These are phyloP conservation scores for Termitomyces heimii DNA, from an alignment of 768 basidiomycete genomes.

Conservation along the genomic window DNA sequence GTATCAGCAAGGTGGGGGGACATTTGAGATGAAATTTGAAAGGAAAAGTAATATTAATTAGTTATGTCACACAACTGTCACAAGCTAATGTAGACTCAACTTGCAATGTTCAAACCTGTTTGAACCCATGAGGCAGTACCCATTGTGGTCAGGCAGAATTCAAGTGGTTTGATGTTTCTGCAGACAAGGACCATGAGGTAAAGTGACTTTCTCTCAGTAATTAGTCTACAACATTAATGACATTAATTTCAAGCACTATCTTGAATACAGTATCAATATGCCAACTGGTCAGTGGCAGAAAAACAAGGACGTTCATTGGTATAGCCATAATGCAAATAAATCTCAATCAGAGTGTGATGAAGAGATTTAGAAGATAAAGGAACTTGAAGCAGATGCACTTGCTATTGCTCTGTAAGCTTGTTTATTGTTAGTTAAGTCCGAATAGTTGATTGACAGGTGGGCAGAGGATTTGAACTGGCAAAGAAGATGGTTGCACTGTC, in stretches of 20 bases:
- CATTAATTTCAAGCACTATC: constrained; percentile 60
- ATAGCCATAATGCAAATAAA: constrained; percentile 54
- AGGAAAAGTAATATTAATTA: background rate
- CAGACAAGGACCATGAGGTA: constrained; percentile 92
- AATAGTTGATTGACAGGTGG: background rate
- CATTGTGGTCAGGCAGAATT: constrained; percentile 89
- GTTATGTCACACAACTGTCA: background rate
- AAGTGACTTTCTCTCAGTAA: background rate
- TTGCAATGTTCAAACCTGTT: constrained; percentile 76
- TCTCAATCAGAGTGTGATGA: constrained; percentile 47
- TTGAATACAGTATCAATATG: constrained; percentile 92
- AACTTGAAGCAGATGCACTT: constrained; percentile 85
- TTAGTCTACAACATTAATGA: background rate
- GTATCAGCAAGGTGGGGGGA: no score
- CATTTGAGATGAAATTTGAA: no score
- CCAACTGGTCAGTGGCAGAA: constrained; percentile 97
- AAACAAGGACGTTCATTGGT: constrained; percentile 97
- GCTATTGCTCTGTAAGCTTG: constrained; percentile 62
- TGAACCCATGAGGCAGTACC: constrained; percentile 83
- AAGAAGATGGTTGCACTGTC: constrained; percentile 26
- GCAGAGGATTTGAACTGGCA: constrained; percentile 68
- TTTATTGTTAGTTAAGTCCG: background rate
- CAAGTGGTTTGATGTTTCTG: constrained; percentile 87
- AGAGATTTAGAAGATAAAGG: constrained; percentile 80
- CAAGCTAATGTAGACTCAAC: background rate